A percentile compares a stretch with the other conserved stretches of the same genome.
Conservation (phyloP, 2,329 filamentous ascomycete species). For the Colletotrichum caudatum region DNA sequence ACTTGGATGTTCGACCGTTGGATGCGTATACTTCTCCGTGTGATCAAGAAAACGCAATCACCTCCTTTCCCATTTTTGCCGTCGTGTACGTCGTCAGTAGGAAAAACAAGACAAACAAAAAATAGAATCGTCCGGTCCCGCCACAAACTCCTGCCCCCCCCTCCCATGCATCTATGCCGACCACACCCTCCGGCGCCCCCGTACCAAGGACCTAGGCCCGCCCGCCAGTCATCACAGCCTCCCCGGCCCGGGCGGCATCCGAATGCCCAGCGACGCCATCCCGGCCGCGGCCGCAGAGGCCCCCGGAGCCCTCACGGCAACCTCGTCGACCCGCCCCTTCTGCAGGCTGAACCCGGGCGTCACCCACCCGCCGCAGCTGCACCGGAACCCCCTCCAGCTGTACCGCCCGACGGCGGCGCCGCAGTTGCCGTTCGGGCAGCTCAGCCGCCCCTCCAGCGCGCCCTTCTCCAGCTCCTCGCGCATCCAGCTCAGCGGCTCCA, state of each 20-base stretch:
- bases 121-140: not conserved
- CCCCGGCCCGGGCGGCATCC: conserved; percentile 64
- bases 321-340: conserved; percentile 84
- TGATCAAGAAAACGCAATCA: not conserved
- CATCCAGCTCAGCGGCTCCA: conserved; percentile 98
- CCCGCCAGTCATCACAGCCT: conserved; percentile 11
- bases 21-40: not conserved
- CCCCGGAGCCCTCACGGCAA: conserved; percentile 48
- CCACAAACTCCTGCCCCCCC: not conserved
- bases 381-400: conserved; percentile 95
- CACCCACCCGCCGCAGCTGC: conserved; percentile 91
- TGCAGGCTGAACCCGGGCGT: conserved; percentile 90
- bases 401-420: conserved; percentile 89
- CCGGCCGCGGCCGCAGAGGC: conserved; percentile 37
- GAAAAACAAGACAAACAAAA: not conserved
- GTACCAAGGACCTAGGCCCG: not conserved
- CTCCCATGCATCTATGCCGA: not conserved
- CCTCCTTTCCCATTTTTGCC: not conserved
- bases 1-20: not conserved
- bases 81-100: not conserved
- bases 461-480: conserved; percentile 82
- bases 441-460: conserved; percentile 83
- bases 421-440: conserved; percentile 84
- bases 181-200: not conserved
- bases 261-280: conserved; percentile 58